Conservation (phyloP, 2,329 filamentous ascomycete species). For the Colletotrichum orbiculare region DNA sequence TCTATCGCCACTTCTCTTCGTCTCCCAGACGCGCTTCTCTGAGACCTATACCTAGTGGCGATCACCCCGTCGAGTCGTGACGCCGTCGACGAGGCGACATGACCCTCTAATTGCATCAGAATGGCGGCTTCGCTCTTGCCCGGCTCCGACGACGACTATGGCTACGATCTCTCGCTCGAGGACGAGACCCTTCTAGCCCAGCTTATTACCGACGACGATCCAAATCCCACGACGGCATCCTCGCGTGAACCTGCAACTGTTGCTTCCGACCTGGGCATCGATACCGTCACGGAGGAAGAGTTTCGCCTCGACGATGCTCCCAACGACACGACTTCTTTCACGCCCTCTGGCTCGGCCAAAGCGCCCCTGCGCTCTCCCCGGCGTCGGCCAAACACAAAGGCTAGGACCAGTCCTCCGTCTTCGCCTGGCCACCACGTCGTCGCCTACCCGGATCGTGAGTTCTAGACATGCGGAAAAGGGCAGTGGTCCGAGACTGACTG, state of each 20-base stretch:
- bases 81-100: constrained; percentile 20
- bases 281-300: constrained; percentile 24
- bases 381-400: constrained; percentile 27
- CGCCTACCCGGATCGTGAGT: constrained; percentile 66
- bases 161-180: constrained; percentile 58
- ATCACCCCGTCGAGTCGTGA: constrained; percentile 28
- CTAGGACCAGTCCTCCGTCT: constrained; percentile 30
- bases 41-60: constrained; percentile 14
- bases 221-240: background rate
- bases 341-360: constrained; percentile 19
- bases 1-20: constrained; percentile 8
- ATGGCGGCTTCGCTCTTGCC: constrained; percentile 28
- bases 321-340: constrained; percentile 41
- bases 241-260: background rate
- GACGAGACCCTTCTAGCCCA: constrained; percentile 56
- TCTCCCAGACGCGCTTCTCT: background rate
- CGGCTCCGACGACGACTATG: constrained; percentile 57
- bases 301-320: constrained; percentile 31
- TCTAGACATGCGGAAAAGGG: constrained; percentile 10
- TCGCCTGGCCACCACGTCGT: constrained; percentile 43
- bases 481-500: constrained; percentile 62
- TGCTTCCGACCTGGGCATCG: constrained; percentile 25
- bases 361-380: constrained; percentile 8
- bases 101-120: background rate
- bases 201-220: constrained; percentile 42